Percentiles rank a stretch among this genome's conserved stretches.
phyloP scores from a whole-genome alignment of 2,329 filamentous ascomycete genomes.

The Didymella glomerata region DNA sequence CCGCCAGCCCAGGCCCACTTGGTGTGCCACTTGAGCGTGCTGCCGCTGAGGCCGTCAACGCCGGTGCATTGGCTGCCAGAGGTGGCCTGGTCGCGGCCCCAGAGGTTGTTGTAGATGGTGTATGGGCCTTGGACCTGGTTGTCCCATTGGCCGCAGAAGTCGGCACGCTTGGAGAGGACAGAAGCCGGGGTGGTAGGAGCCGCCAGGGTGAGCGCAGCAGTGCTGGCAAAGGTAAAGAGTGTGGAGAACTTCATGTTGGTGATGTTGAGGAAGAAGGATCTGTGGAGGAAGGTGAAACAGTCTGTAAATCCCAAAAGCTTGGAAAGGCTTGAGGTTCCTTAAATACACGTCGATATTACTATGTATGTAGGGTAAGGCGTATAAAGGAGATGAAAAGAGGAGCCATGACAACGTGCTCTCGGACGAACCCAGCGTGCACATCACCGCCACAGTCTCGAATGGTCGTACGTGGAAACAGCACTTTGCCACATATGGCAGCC shows the following conservation, averaged over 20 bases:
- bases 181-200: constrained; percentile 39
- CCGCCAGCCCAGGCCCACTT: constrained; percentile 55
- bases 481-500: constrained; percentile 16
- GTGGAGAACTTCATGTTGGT: constrained; percentile 44
- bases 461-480: constrained; percentile 15
- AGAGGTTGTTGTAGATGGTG: constrained; percentile 55
- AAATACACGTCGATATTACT: constrained; percentile 17
- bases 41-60: constrained; percentile 50
- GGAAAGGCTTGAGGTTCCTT: constrained; percentile 20
- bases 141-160: constrained; percentile 48
- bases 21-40: constrained; percentile 56
- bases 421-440: constrained; percentile 10
- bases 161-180: constrained; percentile 43
- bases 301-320: constrained; percentile 1
- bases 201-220: constrained; percentile 41
- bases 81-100: constrained; percentile 52
- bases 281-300: constrained; percentile 1
- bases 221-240: constrained; percentile 35
- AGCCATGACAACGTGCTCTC: constrained; percentile 13
- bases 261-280: neutral
- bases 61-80: constrained; percentile 59
- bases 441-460: constrained; percentile 12
- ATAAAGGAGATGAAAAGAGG: constrained; percentile 20
- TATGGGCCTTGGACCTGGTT: constrained; percentile 37
- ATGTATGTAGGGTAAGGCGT: constrained; percentile 3